Percentiles rank a stretch among this genome's conserved stretches.
These are phyloP conservation scores for Eucalyptus guilfoylei DNA, from an alignment of 345 rosid genomes.

Conservation along the genomic window DNA sequence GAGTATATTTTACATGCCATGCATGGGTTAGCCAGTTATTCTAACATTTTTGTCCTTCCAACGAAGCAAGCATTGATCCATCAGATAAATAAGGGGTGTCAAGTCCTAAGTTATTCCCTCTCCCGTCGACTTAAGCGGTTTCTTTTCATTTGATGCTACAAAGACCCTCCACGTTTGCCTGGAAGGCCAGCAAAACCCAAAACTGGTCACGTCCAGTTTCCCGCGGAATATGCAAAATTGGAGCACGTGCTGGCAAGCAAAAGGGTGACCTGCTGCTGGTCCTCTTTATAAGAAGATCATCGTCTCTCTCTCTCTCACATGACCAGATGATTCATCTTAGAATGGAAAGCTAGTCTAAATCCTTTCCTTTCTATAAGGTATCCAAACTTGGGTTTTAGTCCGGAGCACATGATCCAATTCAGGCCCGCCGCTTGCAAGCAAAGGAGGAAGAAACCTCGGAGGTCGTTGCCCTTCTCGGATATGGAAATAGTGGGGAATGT, in stretches of 20 bases:
- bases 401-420: constrained; percentile 81
- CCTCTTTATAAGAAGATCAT: constrained; percentile 53
- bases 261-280: constrained; percentile 83
- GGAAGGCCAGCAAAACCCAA: constrained; percentile 72
- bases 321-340: not conserved
- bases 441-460: constrained; percentile 9
- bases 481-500: not conserved
- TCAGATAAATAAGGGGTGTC: too few species aligned
- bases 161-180: not conserved
- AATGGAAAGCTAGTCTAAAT: not conserved
- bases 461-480: constrained; percentile 40
- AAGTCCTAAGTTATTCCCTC: too few species aligned
- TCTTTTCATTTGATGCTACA: too few species aligned
- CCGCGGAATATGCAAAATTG: constrained; percentile 80
- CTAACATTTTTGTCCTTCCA: too few species aligned
- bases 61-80: too few species aligned
- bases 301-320: not conserved
- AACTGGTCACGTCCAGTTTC: constrained; percentile 75
- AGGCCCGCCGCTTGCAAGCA: constrained; percentile 23
- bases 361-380: constrained; percentile 25
- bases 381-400: constrained; percentile 65
- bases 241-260: constrained; percentile 65
- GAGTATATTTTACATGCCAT: too few species aligned
- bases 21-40: too few species aligned
- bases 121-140: too few species aligned